Evolutionary conservation across 1,284 basidiomycete genomes (phyloP).

Genomic region (Fomitopsis betulina): DNA sequence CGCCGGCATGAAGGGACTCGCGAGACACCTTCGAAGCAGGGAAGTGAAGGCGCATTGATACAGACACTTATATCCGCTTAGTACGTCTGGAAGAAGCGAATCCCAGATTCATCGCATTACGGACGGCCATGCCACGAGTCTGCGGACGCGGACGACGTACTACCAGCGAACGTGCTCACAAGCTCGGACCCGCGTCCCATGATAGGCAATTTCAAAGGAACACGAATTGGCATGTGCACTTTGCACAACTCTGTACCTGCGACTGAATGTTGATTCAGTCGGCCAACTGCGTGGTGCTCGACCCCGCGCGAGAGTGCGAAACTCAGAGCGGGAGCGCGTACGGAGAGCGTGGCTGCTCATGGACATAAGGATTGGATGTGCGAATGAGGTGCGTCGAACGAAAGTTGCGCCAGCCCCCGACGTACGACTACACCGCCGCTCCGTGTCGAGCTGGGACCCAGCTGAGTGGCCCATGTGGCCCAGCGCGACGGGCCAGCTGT

Average conservation of each 20-base stretch:
- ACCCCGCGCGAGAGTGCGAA: neutral
- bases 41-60: neutral
- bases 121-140: neutral
- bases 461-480: too few species aligned
- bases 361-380: neutral
- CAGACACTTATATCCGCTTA: neutral
- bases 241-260: neutral
- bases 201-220: neutral
- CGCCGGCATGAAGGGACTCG: neutral
- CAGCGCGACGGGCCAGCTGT: too few species aligned
- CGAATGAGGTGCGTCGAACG: neutral
- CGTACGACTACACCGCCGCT: too few species aligned
- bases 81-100: neutral
- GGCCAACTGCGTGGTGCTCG: neutral
- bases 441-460: too few species aligned
- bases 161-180: neutral
- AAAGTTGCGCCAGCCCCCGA: neutral
- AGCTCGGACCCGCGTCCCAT: neutral
- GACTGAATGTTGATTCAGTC: neutral
- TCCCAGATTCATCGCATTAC: neutral
- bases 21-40: neutral
- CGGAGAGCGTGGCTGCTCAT: neutral
- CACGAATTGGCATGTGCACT: neutral
- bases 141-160: neutral
- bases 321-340: neutral